Evolutionary conservation across 306 rosid genomes (phyloP).

Genomic region (Fagus crenata): DNA sequence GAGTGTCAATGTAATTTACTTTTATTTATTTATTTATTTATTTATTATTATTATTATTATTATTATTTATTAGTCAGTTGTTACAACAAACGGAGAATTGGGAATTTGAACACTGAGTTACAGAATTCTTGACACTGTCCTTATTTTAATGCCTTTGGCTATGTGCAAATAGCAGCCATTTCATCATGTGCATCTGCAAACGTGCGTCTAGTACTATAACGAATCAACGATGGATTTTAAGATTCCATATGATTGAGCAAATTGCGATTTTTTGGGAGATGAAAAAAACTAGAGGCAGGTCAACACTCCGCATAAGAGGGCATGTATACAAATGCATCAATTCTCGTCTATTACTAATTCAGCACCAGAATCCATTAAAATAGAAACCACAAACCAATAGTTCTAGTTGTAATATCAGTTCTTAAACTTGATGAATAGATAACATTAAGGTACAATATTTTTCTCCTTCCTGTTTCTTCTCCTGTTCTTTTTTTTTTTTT

Average conservation of each 20-base stretch:
- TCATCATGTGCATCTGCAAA: too few relatives aligned
- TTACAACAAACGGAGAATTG: too few relatives aligned
- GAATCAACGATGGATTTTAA: background rate
- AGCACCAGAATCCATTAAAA: slow-evolving; percentile 53
- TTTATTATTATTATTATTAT: too few relatives aligned
- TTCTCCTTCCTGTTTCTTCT: slow-evolving; percentile 39
- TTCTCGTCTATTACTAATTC: slow-evolving; percentile 58
- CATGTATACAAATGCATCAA: slow-evolving; percentile 59
- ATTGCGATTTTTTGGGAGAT: background rate
- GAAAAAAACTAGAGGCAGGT: background rate
- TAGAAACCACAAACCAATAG: slow-evolving; percentile 48
- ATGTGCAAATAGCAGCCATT: too few relatives aligned
- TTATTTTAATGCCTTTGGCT: too few relatives aligned
- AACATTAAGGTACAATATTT: slow-evolving; percentile 52
- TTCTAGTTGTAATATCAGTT: slow-evolving; percentile 32
- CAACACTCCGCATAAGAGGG: slow-evolving; percentile 17
- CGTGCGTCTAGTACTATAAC: too few relatives aligned
- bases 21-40: too few relatives aligned
- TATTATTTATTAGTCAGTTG: too few relatives aligned
- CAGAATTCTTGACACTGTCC: too few relatives aligned
- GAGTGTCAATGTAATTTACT: too few relatives aligned
- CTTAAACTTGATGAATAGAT: slow-evolving; percentile 59
- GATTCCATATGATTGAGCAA: background rate
- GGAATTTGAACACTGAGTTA: too few relatives aligned
- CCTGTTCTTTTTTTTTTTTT: slow-evolving; percentile 37